Base-by-base conservation (phyloP, 139 green algal genomes). In the Asterochloris erici region DNA sequence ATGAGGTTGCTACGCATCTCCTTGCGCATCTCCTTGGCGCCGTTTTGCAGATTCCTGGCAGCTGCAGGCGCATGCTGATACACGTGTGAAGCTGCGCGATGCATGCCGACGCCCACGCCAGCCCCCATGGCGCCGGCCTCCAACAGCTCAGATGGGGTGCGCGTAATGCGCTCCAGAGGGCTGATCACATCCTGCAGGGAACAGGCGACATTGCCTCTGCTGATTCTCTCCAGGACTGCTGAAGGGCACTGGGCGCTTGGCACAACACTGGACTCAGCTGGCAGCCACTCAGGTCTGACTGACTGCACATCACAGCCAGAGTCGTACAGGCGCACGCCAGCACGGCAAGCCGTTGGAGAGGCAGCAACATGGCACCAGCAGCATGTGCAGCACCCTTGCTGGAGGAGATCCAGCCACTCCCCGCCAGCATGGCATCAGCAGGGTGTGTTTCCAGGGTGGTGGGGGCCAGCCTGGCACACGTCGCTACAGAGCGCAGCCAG, bases 71-170 rank as follows among this genome's bases (percentile, higher is more conserved):
- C 47, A 13, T 80, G 60, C 21, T 70, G 76, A 54, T 54, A 54
- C 76, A 80, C 68, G 11, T 80, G 76, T 24, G 76, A 80, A 21
- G 76, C 76, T 23, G 76, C 76, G n/a, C 76, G 38, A 17, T 62
- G 60, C 76, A 80, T 80, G 68, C 60, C 76, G 54, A 54, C 76
- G 10, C 54, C 76, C 24, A 27, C 24, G 21, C 28, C 21, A 76
- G 70, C 70, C 17, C 23, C 70, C 17, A 47, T 62, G 47, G 76
- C 76, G n/a, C 76, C 76, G 28, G 54, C 60, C 24, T 80, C 76
- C 24, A 80, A 15, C 76, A 80, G 23, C 23, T 80, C 60, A n/a
- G 76, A 80, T 80, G 76, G 76, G 15, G 21, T n/a, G 60, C 76
- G 76, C 21, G 68, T 68, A 10, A 77, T 64, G 16, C 0, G 11